A percentile compares a stretch with the other conserved stretches of the same genome.
phyloP scores from a whole-genome alignment of 176 grass and related monocot species.

The Phyllostachys edulis region DNA sequence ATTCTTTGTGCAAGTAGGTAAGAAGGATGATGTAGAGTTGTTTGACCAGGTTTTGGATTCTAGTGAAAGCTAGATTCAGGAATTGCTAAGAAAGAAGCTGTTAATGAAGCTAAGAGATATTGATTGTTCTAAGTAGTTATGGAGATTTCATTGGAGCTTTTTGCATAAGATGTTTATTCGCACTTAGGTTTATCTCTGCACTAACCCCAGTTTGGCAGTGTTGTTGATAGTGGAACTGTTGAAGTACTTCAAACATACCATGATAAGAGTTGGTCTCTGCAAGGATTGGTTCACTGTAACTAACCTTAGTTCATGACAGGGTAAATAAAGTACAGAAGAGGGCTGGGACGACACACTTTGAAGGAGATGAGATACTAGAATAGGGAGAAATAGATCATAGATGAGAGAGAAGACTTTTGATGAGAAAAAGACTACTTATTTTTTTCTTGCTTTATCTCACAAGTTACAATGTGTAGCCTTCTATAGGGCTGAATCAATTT shows the following conservation, averaged over 20 bases:
- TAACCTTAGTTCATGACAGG: not conserved
- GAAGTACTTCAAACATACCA: not conserved
- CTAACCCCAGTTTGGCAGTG: not conserved
- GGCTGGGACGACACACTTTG: not conserved
- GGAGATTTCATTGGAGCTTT: not conserved
- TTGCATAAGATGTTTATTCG: not conserved
- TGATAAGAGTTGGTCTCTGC: not conserved
- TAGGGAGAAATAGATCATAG: not conserved
- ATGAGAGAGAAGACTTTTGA: not conserved
- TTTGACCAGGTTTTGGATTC: not conserved
- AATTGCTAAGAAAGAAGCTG: not conserved
- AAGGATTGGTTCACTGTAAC: not conserved
- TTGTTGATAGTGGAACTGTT: constrained; percentile 6
- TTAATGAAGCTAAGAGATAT: not conserved
- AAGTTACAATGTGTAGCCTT: not conserved
- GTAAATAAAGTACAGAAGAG: not conserved
- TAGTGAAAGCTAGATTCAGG: constrained; percentile 16
- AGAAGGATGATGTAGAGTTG: not conserved
- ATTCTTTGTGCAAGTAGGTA: not conserved
- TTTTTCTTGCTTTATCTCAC: not conserved
- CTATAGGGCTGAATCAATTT: not conserved
- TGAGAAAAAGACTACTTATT: not conserved
- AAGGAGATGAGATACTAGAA: not conserved
- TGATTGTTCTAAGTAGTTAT: not conserved
- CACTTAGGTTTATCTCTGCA: not conserved